Base-by-base conservation (phyloP, 2,329 filamentous ascomycete genomes). In the Kalaharituber pfeilii region DNA sequence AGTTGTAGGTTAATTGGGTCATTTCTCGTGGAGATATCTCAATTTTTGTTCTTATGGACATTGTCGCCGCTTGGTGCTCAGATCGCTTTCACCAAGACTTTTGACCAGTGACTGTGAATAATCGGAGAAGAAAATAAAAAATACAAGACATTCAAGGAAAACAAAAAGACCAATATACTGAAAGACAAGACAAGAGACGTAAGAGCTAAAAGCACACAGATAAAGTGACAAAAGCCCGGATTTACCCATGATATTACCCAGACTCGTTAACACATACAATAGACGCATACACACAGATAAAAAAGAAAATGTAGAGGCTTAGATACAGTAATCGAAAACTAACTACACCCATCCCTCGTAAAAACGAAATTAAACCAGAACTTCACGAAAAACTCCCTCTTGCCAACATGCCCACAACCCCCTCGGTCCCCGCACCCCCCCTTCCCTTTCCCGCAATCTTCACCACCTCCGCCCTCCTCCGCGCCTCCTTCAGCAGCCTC, bases 401-500 rank as follows among this genome's bases (percentile, higher is more conserved):
- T 33, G 30, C 45, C 53, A 62, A 72, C 56, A 73, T 71, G 66
- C 70, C 72, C 50, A 67, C 63, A 3, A 70, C 70, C 36, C 61
- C 63, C 3, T 62, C 64, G 53, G 70, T 55, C 15, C 67, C 64
- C 20, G 68, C 24, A 18, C 20, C 42, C 11, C 1, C 15, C n/a
- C 42, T 22, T 20, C 3, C 25, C 42, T 7, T 13, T 13, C 22
- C 25, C 67, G 51, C 69, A 63, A 33, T 70, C 65, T 44, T 66
- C 66, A 44, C 64, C 65, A 50, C 66, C 66, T 58, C 68, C 68
- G 57, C 67, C 69, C 29, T 66, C 66, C 62, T 53, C 57, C 63
- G 61, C 70, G 64, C 73, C 71, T 64, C 71, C 70, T 57, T 67
- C 70, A 47, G 77, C 70, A 59, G 72, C 71, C 62, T 70, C 72